Evolutionary conservation across 73 alveolate species (phyloP), one percentile per base, ranked within the genome.

Genomic region (Urostyla sp.): DNA sequence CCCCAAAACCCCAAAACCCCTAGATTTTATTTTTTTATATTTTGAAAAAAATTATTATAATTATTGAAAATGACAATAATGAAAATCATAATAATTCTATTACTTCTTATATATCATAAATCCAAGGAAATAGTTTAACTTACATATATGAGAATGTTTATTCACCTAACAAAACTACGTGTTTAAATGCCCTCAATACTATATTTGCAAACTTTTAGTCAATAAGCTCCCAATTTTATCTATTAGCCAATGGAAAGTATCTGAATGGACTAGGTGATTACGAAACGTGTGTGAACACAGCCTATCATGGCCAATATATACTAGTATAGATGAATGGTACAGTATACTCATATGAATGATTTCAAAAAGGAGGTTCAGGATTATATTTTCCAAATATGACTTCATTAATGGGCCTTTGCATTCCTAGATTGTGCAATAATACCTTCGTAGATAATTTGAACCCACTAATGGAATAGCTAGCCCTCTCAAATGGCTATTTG

Each of bases 401-500:
- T 20, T 66, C 80, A 7, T 66, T 40, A 23, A 40, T 66, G 18
- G 80, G 80, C 36, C 37, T 66, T 4, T 66, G 80, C 66, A 32
- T 66, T 6, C 80, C 80, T 18, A 40, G 18, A 20, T 40, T 54
- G 2, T 66, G 80, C 43, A 10, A 5, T 18, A 7, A 37, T 23
- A 7, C 15, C 8, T 58, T 40, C 1, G 20, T 66, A 7, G 10
- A 40, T 40, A 4, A 46, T n/a, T 43, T 66, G 1, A 66, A 8
- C 16, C 80, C 80, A 4, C 44, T 34, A 21, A 40, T 15, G 18
- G 2, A 37, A 18, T 6, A 40, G 21, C 44, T 40, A 23, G 58
- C 80, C 16, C 16, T 66, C 3, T 40, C 7, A 3, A 15, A 66
- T 13, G 80, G 80, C 18, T 66, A 66, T 44, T 5, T 15, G 56